A percentile compares a stretch with the other conserved stretches of the same genome.
These are phyloP conservation scores for Elsinoe arachidis DNA, from an alignment of 2,329 filamentous ascomycete genomes.

Conservation along the genomic window DNA sequence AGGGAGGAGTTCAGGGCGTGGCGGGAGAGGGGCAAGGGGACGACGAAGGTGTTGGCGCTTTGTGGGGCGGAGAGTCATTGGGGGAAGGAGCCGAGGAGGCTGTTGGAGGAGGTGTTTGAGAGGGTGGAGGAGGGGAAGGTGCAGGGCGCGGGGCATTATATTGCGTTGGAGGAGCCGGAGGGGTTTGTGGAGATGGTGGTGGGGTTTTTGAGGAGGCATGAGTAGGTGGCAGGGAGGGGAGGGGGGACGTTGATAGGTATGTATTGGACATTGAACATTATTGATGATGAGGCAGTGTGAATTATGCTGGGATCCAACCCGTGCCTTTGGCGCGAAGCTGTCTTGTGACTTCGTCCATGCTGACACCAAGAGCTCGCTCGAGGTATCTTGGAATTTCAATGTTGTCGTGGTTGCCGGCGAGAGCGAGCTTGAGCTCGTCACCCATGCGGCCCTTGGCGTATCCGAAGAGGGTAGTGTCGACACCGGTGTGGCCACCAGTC, in stretches of 20 bases:
- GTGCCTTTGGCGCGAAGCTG: slow-evolving; percentile 17
- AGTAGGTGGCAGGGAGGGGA: not conserved
- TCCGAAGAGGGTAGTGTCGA: slow-evolving; percentile 32
- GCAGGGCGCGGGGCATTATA: not conserved
- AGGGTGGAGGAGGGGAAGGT: not conserved
- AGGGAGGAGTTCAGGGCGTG: slow-evolving; percentile 22
- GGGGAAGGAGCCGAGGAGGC: slow-evolving; percentile 18
- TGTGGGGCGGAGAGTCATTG: slow-evolving; percentile 22
- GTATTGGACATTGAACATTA: not conserved
- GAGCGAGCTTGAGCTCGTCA: slow-evolving; percentile 19
- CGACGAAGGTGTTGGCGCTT: slow-evolving; percentile 23
- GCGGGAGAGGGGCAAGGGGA: slow-evolving; percentile 22
- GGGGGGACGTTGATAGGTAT: not conserved
- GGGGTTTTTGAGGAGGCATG: not conserved
- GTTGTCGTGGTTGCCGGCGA: slow-evolving; percentile 27
- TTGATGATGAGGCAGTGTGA: not conserved
- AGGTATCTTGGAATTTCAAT: slow-evolving; percentile 25
- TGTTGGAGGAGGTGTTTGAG: slow-evolving; percentile 17
- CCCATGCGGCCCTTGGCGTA: slow-evolving; percentile 24
- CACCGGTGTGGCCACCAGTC: slow-evolving; percentile 31
- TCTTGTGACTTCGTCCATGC: slow-evolving; percentile 23
- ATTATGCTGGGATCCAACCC: not conserved
- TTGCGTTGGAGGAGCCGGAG: slow-evolving; percentile 9
- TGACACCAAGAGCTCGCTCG: slow-evolving; percentile 23
- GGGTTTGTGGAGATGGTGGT: not conserved